Percentiles rank a stretch among this genome's conserved stretches.
These are phyloP conservation scores for Lindgomyces ingoldianus DNA, from an alignment of 495 filamentous ascomycete species.

Conservation along the genomic window DNA sequence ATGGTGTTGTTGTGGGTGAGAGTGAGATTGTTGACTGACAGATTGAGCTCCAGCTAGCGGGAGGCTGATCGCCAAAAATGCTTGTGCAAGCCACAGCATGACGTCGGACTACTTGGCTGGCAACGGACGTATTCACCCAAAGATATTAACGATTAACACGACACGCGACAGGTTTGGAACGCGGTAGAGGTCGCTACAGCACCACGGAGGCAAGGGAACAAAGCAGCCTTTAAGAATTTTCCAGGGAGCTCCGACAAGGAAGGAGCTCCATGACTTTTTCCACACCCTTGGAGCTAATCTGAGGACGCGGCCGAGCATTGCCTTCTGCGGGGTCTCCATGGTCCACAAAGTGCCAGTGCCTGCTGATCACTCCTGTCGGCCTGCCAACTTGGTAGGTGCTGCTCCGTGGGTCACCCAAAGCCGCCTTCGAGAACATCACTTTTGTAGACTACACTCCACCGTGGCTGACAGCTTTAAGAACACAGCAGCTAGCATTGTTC, in stretches of 20 bases:
- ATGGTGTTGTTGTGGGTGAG: conserved; percentile 10
- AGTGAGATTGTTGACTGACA: background rate
- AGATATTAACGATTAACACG: background rate
- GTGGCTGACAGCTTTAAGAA: too few relatives aligned
- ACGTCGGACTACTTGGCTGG: conserved; percentile 3
- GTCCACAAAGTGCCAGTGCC: conserved; percentile 2
- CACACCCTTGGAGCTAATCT: background rate
- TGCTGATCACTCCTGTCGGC: conserved; percentile 17
- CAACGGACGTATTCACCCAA: background rate
- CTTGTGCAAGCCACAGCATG: conserved; percentile 33
- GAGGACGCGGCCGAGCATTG: conserved; percentile 11
- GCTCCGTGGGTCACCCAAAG: background rate
- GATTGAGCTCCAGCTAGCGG: conserved; percentile 12
- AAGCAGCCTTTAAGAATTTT: background rate
- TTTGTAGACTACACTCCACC: too few relatives aligned
- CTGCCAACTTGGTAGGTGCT: background rate
- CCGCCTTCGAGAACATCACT: background rate
- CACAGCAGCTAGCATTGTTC: too few relatives aligned
- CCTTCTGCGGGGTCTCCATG: background rate
- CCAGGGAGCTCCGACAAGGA: background rate
- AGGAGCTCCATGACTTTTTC: background rate
- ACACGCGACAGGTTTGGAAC: background rate
- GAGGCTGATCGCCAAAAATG: conserved; percentile 29
- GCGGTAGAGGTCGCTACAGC: background rate
- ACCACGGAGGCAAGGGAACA: background rate